A percentile compares a stretch with the other conserved stretches of the same genome.
Evolutionary conservation across 2,329 filamentous ascomycete genomes (phyloP).

Genomic region (Aureobasidium sp.): DNA sequence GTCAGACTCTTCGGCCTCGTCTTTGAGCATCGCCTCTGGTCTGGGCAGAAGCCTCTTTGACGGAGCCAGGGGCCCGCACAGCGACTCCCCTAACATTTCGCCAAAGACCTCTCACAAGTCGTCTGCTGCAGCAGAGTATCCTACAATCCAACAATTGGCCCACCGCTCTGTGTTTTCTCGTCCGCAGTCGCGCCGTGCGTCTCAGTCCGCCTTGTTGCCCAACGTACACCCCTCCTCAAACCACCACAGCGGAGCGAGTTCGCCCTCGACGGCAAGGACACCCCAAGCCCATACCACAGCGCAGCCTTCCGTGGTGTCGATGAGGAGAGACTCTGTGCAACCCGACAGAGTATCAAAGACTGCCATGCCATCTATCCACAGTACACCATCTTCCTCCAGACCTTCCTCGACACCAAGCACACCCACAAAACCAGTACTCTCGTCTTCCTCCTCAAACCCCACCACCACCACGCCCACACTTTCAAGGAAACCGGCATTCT

Average conservation of each 20-base stretch:
- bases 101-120: background rate
- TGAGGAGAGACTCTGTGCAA: background rate
- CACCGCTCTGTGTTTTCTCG: background rate
- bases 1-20: background rate
- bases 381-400: background rate
- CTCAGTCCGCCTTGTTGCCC: background rate
- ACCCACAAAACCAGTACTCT: too few species aligned
- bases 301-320: background rate
- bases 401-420: background rate
- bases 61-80: background rate
- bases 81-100: background rate
- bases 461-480: background rate
- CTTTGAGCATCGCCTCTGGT: background rate
- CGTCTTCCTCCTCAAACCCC: background rate
- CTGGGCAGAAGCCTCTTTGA: background rate
- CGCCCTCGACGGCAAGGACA: too few species aligned
- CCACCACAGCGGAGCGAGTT: background rate
- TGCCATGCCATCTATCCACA: background rate
- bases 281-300: background rate
- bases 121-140: too few species aligned
- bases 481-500: background rate
- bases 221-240: background rate
- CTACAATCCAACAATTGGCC: background rate
- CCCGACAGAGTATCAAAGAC: background rate
- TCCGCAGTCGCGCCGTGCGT: background rate